Evolutionary conservation across 768 basidiomycete genomes (phyloP).

Genomic region (Suillus subaureus): DNA sequence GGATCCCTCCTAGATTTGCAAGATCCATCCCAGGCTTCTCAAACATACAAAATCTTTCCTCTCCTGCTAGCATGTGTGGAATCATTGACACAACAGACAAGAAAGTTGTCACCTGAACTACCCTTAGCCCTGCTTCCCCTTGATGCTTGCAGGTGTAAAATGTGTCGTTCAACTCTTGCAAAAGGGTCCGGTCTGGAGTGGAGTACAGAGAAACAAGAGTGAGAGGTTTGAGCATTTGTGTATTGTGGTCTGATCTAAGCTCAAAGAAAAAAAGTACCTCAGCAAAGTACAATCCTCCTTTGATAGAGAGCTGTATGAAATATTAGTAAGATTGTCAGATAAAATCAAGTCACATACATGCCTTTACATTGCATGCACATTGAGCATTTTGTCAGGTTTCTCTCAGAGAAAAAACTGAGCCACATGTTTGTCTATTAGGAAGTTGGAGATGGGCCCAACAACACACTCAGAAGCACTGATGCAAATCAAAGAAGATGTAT

Average conservation of each 20-base stretch:
- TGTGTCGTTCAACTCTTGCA: not conserved
- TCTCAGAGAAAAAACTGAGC: slow-evolving; percentile 14
- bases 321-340: no score
- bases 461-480: not conserved
- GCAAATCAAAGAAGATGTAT: not conserved
- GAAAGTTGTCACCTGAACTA: not conserved
- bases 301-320: not conserved
- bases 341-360: not conserved
- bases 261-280: not conserved
- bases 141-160: slow-evolving; percentile 8
- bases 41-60: slow-evolving; percentile 4
- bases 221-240: slow-evolving; percentile 4
- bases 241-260: no score
- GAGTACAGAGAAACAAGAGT: slow-evolving; percentile 27
- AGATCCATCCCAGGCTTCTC: slow-evolving; percentile 13
- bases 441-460: slow-evolving; percentile 24
- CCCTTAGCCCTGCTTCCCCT: not conserved
- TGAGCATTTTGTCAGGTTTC: slow-evolving; percentile 13
- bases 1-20: slow-evolving; percentile 4
- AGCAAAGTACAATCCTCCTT: not conserved
- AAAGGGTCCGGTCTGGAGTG: slow-evolving; percentile 18
- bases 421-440: slow-evolving; percentile 24
- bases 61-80: slow-evolving; percentile 6
- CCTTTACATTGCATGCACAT: slow-evolving; percentile 16
- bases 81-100: slow-evolving; percentile 2